Percentiles rank a stretch among this genome's conserved stretches.
Evolutionary conservation across 345 rosid species (phyloP).

Genomic region (Eucalyptus leucophloia): DNA sequence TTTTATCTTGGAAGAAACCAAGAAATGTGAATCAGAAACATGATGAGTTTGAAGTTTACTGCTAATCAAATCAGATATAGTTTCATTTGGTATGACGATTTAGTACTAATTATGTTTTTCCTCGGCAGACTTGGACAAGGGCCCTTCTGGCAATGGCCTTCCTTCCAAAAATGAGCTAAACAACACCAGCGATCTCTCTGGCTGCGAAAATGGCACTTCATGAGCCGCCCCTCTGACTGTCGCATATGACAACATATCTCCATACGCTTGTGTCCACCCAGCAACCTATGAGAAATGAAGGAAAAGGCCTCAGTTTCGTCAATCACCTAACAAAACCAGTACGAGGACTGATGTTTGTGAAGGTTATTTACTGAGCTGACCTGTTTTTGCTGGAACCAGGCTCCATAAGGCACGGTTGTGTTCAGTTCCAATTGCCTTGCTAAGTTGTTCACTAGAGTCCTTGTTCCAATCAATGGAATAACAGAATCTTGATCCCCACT

Average conservation of each 20-base stretch:
- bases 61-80: background rate
- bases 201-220: slow-evolving; percentile 35
- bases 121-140: background rate
- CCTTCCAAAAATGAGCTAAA: slow-evolving; percentile 22
- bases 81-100: background rate
- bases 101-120: background rate
- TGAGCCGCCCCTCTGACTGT: slow-evolving; percentile 47
- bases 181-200: slow-evolving; percentile 27
- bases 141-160: slow-evolving; percentile 15
- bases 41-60: background rate
- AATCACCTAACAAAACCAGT: background rate
- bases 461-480: background rate
- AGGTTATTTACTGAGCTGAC: background rate
- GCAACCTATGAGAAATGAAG: slow-evolving; percentile 14
- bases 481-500: background rate
- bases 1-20: background rate
- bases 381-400: slow-evolving; percentile 30
- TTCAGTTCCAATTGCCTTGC: slow-evolving; percentile 24
- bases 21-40: background rate
- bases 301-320: background rate
- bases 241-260: slow-evolving; percentile 20
- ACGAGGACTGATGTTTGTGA: background rate
- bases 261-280: slow-evolving; percentile 49
- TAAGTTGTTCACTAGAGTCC: slow-evolving; percentile 15
- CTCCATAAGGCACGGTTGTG: slow-evolving; percentile 25